These are phyloP conservation scores for Aspergillus sp. DNA, from an alignment of 2,329 filamentous ascomycete genomes.

Conservation along the genomic window DNA sequence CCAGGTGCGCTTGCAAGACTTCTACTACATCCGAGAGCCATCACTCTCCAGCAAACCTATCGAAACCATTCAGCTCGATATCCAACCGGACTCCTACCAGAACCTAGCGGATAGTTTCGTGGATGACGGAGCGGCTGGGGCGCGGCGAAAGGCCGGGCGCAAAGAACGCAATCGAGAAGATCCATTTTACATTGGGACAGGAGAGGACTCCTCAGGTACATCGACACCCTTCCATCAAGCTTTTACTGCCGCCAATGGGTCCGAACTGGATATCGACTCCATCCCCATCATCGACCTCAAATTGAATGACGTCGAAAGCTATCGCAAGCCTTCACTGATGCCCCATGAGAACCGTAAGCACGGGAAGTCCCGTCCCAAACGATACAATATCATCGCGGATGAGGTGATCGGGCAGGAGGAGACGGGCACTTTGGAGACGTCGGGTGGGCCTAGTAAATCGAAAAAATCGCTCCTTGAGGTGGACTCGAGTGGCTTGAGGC, in stretches of 20 bases:
- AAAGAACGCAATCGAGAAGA: slow-evolving; percentile 84
- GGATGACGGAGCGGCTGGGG: slow-evolving; percentile 71
- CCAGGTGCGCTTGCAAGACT: slow-evolving; percentile 39
- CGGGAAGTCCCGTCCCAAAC: slow-evolving; percentile 50
- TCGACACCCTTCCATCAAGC: slow-evolving; percentile 80
- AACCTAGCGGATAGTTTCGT: slow-evolving; percentile 34
- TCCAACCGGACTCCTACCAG: slow-evolving; percentile 35
- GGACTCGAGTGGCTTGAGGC: slow-evolving; percentile 77
- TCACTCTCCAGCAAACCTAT: slow-evolving; percentile 17
- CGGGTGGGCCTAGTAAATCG: slow-evolving; percentile 25
- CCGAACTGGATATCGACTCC: slow-evolving; percentile 82
- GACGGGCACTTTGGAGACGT: slow-evolving; percentile 38
- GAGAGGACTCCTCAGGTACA: slow-evolving; percentile 54
- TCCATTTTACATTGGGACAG: slow-evolving; percentile 80
- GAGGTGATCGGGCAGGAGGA: slow-evolving; percentile 61
- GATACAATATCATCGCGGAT: slow-evolving; percentile 68
- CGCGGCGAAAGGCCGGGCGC: slow-evolving; percentile 71
- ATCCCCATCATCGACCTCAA: slow-evolving; percentile 96
- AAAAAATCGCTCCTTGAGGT: slow-evolving; percentile 76
- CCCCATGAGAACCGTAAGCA: slow-evolving; percentile 26
- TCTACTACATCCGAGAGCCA: slow-evolving; percentile 37
- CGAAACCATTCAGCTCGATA: slow-evolving; percentile 18
- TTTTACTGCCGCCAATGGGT: slow-evolving; percentile 67
- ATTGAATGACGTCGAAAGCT: slow-evolving; percentile 55
- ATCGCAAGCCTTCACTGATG: slow-evolving; percentile 5